Conservation (phyloP, 352 stramenopile genomes). For the Globisporangium irregulare region DNA sequence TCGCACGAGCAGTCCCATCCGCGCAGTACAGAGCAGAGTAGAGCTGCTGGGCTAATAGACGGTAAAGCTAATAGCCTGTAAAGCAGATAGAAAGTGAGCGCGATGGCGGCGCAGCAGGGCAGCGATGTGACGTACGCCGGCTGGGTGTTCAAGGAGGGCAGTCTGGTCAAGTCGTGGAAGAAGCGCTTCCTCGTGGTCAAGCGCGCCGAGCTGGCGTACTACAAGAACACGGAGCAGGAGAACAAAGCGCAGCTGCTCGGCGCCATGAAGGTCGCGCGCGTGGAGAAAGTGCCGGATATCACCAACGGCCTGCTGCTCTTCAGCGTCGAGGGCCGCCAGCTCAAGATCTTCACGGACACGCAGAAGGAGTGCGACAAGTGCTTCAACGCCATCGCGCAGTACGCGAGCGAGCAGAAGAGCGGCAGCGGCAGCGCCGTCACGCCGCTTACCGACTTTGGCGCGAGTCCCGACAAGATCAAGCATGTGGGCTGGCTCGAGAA, state of each 20-base stretch:
- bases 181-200: constrained; percentile 84
- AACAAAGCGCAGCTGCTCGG: constrained; percentile 70
- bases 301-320: constrained; percentile 72
- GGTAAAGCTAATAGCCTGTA: background rate
- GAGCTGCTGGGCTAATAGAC: background rate
- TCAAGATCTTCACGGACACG: constrained; percentile 84
- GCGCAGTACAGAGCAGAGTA: background rate
- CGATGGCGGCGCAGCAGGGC: constrained; percentile 13
- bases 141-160: constrained; percentile 80
- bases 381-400: constrained; percentile 61
- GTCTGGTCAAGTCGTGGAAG: constrained; percentile 80
- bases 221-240: constrained; percentile 69
- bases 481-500: constrained; percentile 85
- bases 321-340: constrained; percentile 57
- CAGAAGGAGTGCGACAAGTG: constrained; percentile 65
- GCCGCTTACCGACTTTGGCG: background rate
- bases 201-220: constrained; percentile 70
- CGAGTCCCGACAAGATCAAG: constrained; percentile 26
- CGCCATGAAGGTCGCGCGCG: constrained; percentile 61
- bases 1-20: background rate
- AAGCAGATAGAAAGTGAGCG: background rate
- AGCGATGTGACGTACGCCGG: constrained; percentile 66
- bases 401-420: constrained; percentile 41
- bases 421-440: constrained; percentile 3
- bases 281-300: constrained; percentile 62